phyloP scores from a whole-genome alignment of 2,329 filamentous ascomycete genomes.

The Aspergillus pseudoterreus region DNA sequence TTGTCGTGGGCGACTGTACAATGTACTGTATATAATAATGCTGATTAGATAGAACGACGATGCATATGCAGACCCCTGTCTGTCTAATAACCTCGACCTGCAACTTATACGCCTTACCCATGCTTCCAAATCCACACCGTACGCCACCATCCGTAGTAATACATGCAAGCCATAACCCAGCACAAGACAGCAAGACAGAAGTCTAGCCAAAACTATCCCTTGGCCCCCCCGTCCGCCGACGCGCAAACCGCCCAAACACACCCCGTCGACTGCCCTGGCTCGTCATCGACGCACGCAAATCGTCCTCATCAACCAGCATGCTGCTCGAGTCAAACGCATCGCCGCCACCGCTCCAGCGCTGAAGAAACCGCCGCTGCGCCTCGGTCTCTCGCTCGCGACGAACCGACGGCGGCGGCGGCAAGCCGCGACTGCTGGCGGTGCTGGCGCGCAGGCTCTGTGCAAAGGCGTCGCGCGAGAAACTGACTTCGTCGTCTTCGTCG shows the following conservation, averaged over 20 bases:
- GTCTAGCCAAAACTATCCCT: constrained; percentile 52
- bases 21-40: neutral
- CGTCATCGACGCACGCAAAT: constrained; percentile 31
- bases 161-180: neutral
- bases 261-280: constrained; percentile 30
- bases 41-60: neutral
- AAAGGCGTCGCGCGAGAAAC: constrained; percentile 23
- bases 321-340: constrained; percentile 35
- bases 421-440: constrained; percentile 30
- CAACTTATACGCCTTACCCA: neutral
- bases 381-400: constrained; percentile 30
- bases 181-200: neutral
- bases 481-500: constrained; percentile 37
- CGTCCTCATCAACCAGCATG: constrained; percentile 32
- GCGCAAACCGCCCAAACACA: constrained; percentile 38
- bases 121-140: neutral
- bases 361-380: constrained; percentile 37
- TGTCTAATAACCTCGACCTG: too few relatives aligned
- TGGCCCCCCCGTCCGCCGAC: constrained; percentile 36
- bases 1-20: neutral
- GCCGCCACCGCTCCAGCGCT: constrained; percentile 37
- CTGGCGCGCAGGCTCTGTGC: constrained; percentile 29
- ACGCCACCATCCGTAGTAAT: neutral
- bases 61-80: too few relatives aligned
- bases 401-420: constrained; percentile 25